Conservation (phyloP, 2,329 filamentous ascomycete species). For the Aspergillus sp. region DNA sequence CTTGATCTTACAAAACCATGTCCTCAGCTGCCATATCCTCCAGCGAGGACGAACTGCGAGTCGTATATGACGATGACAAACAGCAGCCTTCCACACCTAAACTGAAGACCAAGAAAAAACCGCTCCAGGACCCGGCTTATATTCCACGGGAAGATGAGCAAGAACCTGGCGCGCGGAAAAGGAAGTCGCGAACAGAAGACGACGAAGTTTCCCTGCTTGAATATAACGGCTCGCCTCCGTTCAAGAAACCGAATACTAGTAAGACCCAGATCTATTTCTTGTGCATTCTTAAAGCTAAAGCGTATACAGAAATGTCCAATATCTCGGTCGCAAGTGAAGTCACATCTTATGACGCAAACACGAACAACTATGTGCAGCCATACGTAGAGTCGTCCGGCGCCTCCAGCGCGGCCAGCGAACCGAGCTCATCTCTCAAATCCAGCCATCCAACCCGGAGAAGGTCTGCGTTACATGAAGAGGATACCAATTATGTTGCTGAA, state of each 20-base stretch:
- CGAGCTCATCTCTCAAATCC: background rate
- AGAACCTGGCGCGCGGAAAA: background rate
- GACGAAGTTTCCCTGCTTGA: background rate
- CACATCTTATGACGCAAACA: background rate
- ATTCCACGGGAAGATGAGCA: background rate
- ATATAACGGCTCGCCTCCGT: background rate
- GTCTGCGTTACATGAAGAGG: background rate
- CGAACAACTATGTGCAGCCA: background rate
- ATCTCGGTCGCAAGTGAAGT: background rate
- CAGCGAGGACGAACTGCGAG: background rate
- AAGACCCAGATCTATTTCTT: background rate
- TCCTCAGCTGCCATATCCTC: background rate
- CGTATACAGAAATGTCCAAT: background rate
- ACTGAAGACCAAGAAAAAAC: constrained; percentile 1
- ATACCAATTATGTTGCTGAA: background rate
- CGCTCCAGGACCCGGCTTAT: constrained; percentile 1
- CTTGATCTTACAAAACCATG: background rate
- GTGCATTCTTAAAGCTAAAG: background rate
- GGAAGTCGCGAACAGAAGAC: background rate
- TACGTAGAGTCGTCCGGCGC: background rate
- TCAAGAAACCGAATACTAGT: background rate
- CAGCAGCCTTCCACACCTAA: background rate
- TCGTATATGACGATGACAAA: background rate
- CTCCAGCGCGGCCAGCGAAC: background rate
- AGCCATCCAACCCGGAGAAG: background rate